Evolutionary conservation across 257 asterid genomes (phyloP).

Genomic region (Penstemon eatonii): DNA sequence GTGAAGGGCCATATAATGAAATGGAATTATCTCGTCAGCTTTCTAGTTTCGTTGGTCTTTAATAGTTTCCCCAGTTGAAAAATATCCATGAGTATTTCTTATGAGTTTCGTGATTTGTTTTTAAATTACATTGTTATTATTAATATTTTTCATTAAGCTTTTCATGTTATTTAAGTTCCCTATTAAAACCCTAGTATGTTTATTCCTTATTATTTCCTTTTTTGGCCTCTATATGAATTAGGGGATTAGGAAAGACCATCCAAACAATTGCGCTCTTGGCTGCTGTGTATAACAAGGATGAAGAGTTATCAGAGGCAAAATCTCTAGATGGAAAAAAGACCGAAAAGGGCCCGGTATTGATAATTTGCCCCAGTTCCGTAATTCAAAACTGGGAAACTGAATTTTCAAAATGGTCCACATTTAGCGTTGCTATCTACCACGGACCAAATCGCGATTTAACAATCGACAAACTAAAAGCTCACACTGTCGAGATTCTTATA

Average conservation of each 20-base stretch:
- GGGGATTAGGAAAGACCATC: slow-evolving; percentile 99
- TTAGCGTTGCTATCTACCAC: slow-evolving; percentile 73
- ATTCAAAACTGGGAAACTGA: slow-evolving; percentile 94
- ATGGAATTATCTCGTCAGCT: no score
- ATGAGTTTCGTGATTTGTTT: slow-evolving; percentile 5
- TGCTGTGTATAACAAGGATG: slow-evolving; percentile 75
- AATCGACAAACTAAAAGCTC: slow-evolving; percentile 62
- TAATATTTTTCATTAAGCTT: not conserved
- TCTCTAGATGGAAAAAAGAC: slow-evolving; percentile 28
- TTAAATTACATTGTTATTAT: not conserved
- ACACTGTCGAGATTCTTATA: slow-evolving; percentile 65
- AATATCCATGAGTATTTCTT: not conserved
- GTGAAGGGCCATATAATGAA: no score
- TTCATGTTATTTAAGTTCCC: not conserved
- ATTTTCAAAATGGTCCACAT: slow-evolving; percentile 86
- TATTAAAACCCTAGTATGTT: not conserved
- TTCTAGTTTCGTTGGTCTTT: no score
- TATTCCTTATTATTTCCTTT: slow-evolving; percentile 19
- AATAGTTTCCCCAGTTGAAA: not conserved
- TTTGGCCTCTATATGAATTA: slow-evolving; percentile 30
- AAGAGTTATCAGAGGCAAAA: slow-evolving; percentile 40
- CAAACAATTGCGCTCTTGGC: slow-evolving; percentile 92
- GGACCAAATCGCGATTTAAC: slow-evolving; percentile 84
- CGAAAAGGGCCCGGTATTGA: slow-evolving; percentile 62
- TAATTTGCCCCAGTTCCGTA: slow-evolving; percentile 86